Base-by-base conservation (phyloP, 2,329 filamentous ascomycete genomes). In the Fulvia fulva region DNA sequence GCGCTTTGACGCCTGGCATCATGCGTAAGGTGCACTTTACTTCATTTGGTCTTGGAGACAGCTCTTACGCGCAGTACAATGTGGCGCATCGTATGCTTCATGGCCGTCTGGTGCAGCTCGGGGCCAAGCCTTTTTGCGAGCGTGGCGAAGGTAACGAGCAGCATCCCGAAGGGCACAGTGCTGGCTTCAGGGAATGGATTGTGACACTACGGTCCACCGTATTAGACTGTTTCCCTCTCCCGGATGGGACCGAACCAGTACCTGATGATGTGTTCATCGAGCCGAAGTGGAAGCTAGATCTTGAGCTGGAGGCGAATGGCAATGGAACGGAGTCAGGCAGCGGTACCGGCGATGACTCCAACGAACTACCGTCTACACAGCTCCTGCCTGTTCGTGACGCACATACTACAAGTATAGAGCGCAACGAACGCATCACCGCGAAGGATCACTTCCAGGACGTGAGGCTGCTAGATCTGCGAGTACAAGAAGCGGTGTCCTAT, bases 1-100 rank as follows among this genome's bases (percentile, higher is more conserved):
- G 89, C 73, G 90, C 85, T 66, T 81, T 99, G 26, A 84, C 87
- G 12, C 80, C 86, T 2, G 84, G 82, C 16, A 92, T 87, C 67
- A 78, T 99, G 41, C 71, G 78, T 37, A 80, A 82, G 32, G 77
- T 96, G 61, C 81, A 78, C 1, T 97, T 96, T 74, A 87, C 90
- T 2, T 89, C 87, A 0, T 96, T 97, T 78, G 94, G 94, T 0
- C 81, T 97, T 0, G 94, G 94, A 0, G 94, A 99, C 74, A 96
- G 89, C 69, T 96, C 92, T 1, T 99, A 99, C 79, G 82, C 88
- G 56, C 93, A 95, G 87, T 94, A 78, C 64, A 99, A 99, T 76
- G 96, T 90, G 85, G 91, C 93, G 19, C 89, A 89, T 47, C 84
- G 91, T 51, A 96, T 97, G 75, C 80, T 99, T 47, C 86, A 91